Base-by-base conservation (phyloP, 345 rosid genomes). In the Hypericum perforatum region DNA sequence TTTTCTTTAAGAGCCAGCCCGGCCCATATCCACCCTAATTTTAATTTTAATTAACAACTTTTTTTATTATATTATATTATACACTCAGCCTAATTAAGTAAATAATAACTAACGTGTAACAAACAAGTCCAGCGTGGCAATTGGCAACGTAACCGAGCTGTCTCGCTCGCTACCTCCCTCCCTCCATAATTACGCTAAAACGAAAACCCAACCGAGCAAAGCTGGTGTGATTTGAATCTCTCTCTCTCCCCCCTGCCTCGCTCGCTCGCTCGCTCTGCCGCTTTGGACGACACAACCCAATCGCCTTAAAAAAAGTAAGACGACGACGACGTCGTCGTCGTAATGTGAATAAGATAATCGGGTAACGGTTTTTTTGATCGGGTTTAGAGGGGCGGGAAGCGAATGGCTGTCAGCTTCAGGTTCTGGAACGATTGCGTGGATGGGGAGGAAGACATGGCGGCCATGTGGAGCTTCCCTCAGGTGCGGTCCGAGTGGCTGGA, bases 361-460 rank as follows among this genome's bases (percentile, higher is more conserved):
- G 10, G 5, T 41, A 40, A 41, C 15, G 15, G 3, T 11, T 52
- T 9, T 5, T 32, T 9, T 15, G 16, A 29, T 29, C n/a, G n/a
- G n/a, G 15, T 59, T 14, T 15, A 7, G 62, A 37, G 41, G 36
- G 40, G 53, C 36, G 16, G 59, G 16, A 44, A 67, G 54, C 49
- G 71, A 63, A 85, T 85, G 95, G 72, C 71, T 43, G 58, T 72
- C 58, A 78, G 86, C 81, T 92, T 79, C 80, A 77, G 65, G 67
- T 92, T 70, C 66, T 88, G 98, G 98, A 74, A 88, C 52, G 94
- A 92, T 53, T 92, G 97, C 47, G 76, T 80, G 40, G 85, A 77
- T 16, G 67, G 63, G 0, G 63, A 65, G 42, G 63, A 65, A 40
- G 95, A 92, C 73, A 49, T 88, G 80, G 82, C 80, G 57, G 88